Conservation (phyloP, 805 yeast species). For the Trichomonascus vanleenenianus region DNA sequence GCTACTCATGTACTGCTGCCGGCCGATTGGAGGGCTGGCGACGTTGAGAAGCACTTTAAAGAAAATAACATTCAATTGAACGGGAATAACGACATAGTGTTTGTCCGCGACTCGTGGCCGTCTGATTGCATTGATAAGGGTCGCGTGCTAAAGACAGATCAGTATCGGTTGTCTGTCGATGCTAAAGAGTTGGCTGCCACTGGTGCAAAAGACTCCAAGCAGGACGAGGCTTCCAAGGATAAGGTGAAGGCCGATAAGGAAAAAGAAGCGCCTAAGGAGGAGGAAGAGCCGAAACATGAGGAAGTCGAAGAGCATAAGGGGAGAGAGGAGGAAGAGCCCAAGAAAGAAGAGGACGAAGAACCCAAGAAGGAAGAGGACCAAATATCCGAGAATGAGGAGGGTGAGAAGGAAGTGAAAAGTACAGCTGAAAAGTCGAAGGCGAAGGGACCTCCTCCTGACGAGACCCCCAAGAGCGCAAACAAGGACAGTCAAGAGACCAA, state of each 20-base stretch:
- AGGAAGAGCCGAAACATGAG: constrained; percentile 2
- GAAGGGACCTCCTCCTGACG: no score
- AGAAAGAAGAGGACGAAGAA: neutral
- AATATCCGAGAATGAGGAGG: neutral
- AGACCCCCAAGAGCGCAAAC: neutral
- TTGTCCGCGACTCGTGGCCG: constrained; percentile 24
- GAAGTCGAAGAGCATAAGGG: no score
- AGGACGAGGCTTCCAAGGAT: neutral
- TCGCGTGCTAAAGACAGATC: constrained; percentile 8
- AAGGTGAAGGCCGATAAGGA: constrained; percentile 1
- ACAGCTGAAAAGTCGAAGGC: neutral
- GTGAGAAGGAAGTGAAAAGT: neutral
- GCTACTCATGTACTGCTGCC: constrained; percentile 25
- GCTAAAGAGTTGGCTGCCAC: neutral
- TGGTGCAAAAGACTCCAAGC: neutral
- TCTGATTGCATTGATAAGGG: constrained; percentile 26
- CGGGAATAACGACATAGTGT: constrained; percentile 1
- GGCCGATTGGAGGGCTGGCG: constrained; percentile 3
- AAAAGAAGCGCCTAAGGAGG: constrained; percentile 1
- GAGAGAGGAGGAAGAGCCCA: neutral
- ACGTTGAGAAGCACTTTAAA: constrained; percentile 2
- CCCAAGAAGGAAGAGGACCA: constrained; percentile 1
- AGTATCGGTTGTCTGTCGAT: neutral
- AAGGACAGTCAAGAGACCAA: neutral
- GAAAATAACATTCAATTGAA: neutral